These are phyloP conservation scores for Solanum etuberosum DNA, from an alignment of 257 asterid species.

Conservation along the genomic window DNA sequence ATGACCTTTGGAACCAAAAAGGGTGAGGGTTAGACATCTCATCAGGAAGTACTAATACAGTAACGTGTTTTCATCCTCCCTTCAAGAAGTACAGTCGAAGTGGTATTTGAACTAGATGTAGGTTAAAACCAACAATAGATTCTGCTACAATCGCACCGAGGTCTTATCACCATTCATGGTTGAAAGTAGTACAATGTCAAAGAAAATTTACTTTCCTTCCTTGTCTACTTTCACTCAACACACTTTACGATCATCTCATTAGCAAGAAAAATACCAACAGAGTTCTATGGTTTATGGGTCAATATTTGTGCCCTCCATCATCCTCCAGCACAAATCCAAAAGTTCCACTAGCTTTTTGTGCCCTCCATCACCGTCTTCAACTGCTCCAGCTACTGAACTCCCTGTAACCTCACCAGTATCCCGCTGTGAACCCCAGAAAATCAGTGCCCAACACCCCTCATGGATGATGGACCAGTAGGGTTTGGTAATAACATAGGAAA, in stretches of 20 bases:
- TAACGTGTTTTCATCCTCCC: not conserved
- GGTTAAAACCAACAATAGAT: not conserved
- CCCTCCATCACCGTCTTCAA: too few relatives aligned
- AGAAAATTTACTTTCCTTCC: not conserved
- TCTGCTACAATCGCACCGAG: not conserved
- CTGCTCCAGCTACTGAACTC: too few relatives aligned
- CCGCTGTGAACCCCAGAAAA: not conserved
- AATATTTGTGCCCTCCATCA: not conserved
- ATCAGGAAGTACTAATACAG: not conserved
- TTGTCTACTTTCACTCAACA: not conserved
- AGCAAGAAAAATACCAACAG: too few relatives aligned
- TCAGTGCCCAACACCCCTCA: not conserved
- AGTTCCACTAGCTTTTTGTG: not conserved
- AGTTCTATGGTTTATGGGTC: too few relatives aligned
- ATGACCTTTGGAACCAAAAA: not conserved
- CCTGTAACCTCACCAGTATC: too few relatives aligned
- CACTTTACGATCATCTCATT: not conserved
- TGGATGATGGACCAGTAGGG: not conserved
- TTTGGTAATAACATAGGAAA: not conserved
- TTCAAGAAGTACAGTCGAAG: not conserved
- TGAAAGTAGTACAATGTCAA: not conserved
- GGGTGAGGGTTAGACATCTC: not conserved
- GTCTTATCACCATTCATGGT: not conserved
- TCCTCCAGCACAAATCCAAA: too few relatives aligned
- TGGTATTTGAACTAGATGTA: not conserved